These are phyloP conservation scores for Camellia oleifera DNA, from an alignment of 179 eudicot genomes.

Conservation along the genomic window DNA sequence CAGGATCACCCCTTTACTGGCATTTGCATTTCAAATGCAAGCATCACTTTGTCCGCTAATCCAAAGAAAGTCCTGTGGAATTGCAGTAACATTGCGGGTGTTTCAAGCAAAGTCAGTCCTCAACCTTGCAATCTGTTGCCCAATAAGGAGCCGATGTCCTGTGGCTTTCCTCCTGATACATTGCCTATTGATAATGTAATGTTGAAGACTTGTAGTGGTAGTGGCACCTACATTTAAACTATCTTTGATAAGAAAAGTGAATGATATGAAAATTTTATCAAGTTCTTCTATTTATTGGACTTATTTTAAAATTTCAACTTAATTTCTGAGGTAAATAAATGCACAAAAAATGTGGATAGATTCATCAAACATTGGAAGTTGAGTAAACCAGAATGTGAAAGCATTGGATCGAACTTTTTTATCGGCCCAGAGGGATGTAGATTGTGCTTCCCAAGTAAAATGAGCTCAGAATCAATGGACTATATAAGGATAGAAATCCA, in stretches of 20 bases:
- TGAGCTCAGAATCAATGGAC: too few relatives aligned
- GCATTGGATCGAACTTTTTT: too few relatives aligned
- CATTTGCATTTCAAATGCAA: slow-evolving; percentile 65
- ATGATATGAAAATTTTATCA: not conserved
- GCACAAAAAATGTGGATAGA: too few relatives aligned
- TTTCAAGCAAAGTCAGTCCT: slow-evolving; percentile 53
- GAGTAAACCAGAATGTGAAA: too few relatives aligned
- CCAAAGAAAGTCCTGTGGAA: slow-evolving; percentile 53
- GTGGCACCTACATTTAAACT: not conserved
- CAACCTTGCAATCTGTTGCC: slow-evolving; percentile 47
- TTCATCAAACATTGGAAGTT: too few relatives aligned
- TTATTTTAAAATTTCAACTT: not conserved
- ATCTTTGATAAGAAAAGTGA: not conserved
- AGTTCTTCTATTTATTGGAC: not conserved
- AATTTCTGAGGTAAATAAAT: too few relatives aligned
- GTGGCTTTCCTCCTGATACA: slow-evolving; percentile 46
- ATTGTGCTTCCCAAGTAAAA: too few relatives aligned
- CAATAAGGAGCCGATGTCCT: slow-evolving; percentile 28
- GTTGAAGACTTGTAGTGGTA: slow-evolving; percentile 42
- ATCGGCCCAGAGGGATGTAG: too few relatives aligned
- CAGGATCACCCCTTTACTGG: slow-evolving; percentile 62
- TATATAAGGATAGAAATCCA: too few relatives aligned
- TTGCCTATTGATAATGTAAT: slow-evolving; percentile 50
- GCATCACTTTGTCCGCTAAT: slow-evolving; percentile 35
- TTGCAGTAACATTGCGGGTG: slow-evolving; percentile 58